Evolutionary conservation across 1,139 yeast genomes (phyloP).

Genomic region (Zygoascus sp.): DNA sequence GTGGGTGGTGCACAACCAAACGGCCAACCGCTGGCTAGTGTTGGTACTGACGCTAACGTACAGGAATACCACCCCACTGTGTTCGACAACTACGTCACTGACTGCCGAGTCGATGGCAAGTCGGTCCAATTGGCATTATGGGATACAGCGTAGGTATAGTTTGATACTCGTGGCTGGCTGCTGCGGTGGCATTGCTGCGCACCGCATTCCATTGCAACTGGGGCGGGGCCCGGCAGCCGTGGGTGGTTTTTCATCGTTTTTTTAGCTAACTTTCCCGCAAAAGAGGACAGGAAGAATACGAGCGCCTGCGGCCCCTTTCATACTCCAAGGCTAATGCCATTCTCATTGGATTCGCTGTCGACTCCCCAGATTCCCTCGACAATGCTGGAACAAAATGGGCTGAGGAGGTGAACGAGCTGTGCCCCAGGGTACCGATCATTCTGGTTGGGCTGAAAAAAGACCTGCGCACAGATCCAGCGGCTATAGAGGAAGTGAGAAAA

Average conservation of each 20-base stretch:
- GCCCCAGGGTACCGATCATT: slow-evolving; percentile 74
- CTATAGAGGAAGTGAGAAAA: slow-evolving; percentile 70
- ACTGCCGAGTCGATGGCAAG: slow-evolving; percentile 88
- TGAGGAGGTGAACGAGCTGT: slow-evolving; percentile 71
- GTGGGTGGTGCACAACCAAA: slow-evolving; percentile 23
- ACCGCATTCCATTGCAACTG: no score
- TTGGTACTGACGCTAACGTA: slow-evolving; percentile 12
- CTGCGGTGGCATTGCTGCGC: no score
- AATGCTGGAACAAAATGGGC: slow-evolving; percentile 64
- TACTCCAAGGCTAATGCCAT: slow-evolving; percentile 67
- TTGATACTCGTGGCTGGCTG: not conserved
- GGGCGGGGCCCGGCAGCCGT: no score
- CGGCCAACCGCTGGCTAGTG: not conserved
- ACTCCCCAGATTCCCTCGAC: slow-evolving; percentile 60
- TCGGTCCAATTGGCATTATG: slow-evolving; percentile 84
- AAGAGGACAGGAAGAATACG: slow-evolving; percentile 73
- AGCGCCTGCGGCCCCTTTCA: slow-evolving; percentile 58
- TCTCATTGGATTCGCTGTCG: slow-evolving; percentile 63
- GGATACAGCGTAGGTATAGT: slow-evolving; percentile 68
- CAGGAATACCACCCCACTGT: slow-evolving; percentile 74
- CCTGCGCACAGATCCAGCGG: slow-evolving; percentile 73
- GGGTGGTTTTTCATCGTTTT: no score
- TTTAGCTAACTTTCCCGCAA: slow-evolving; percentile 11
- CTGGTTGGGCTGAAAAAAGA: slow-evolving; percentile 91
- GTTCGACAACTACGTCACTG: slow-evolving; percentile 90